Percentiles rank a stretch among this genome's conserved stretches.
phyloP scores from a whole-genome alignment of 2,329 filamentous ascomycete species.

The Calonectria naviculata region DNA sequence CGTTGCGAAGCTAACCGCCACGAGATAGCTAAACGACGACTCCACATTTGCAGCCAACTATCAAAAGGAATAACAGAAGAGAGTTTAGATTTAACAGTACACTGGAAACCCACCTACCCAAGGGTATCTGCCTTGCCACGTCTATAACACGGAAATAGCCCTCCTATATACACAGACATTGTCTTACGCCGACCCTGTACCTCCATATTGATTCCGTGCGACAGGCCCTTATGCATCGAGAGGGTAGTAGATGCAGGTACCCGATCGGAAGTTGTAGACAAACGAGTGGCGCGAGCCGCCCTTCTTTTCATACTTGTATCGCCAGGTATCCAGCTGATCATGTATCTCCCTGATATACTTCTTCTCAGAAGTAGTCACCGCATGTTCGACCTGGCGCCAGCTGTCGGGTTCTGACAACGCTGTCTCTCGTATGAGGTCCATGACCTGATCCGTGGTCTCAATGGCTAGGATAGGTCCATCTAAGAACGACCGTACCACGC shows the following conservation, averaged over 20 bases:
- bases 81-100: not conserved
- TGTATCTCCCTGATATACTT: conserved; percentile 88
- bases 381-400: conserved; percentile 86
- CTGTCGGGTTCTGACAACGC: conserved; percentile 82
- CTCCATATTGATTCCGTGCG: not conserved
- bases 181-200: not conserved
- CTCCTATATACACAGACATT: not conserved
- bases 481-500: conserved; percentile 76
- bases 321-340: conserved; percentile 76
- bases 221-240: conserved; percentile 57
- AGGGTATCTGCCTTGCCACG: conserved; percentile 3
- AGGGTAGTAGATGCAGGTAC: conserved; percentile 88
- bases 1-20: not conserved
- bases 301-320: conserved; percentile 63
- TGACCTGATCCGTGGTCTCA: conserved; percentile 85
- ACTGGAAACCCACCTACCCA: not conserved
- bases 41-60: not conserved
- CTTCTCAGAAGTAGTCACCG: conserved; percentile 79
- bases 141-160: not conserved
- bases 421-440: conserved; percentile 81
- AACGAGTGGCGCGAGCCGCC: conserved; percentile 78
- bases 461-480: conserved; percentile 87
- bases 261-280: conserved; percentile 91
- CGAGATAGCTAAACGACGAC: not conserved
- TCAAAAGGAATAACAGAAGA: not conserved